phyloP scores from a whole-genome alignment of 2,329 filamentous ascomycete genomes.

The Trichoderma sp. region DNA sequence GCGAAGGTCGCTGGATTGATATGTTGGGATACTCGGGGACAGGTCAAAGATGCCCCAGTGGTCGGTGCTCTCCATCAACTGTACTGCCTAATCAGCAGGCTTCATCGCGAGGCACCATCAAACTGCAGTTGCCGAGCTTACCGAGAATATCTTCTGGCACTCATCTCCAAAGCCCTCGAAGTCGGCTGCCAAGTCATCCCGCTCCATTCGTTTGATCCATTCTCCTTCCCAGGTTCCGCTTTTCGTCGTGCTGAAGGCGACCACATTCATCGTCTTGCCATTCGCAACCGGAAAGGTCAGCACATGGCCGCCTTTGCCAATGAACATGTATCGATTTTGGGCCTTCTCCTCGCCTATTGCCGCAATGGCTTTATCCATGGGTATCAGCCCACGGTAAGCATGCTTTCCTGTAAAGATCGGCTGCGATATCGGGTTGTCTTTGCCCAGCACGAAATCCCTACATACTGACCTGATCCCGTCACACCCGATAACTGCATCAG shows the following conservation, averaged over 20 bases:
- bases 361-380: conserved; percentile 19
- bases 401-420: conserved; percentile 13
- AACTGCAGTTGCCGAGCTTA: not conserved
- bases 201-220: conserved; percentile 20
- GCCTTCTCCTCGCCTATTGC: conserved; percentile 19
- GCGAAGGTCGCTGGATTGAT: conserved; percentile 33
- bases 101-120: not conserved
- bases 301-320: conserved; percentile 15
- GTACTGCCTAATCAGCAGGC: not conserved
- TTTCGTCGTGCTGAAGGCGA: conserved; percentile 20
- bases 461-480: conserved; percentile 33
- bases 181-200: conserved; percentile 1
- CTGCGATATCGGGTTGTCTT: conserved; percentile 7
- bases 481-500: conserved; percentile 34
- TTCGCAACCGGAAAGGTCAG: conserved; percentile 21
- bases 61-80: conserved; percentile 27
- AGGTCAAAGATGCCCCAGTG: conserved; percentile 31
- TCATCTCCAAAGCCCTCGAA: conserved; percentile 12
- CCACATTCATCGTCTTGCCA: conserved; percentile 12
- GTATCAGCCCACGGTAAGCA: conserved; percentile 18
- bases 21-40: conserved; percentile 26
- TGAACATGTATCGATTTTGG: conserved; percentile 21
- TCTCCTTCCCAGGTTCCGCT: conserved; percentile 10
- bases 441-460: conserved; percentile 9
- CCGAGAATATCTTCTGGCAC: conserved; percentile 23